phyloP scores from a whole-genome alignment of 805 yeast species.

The Kuraishia capsulata region DNA sequence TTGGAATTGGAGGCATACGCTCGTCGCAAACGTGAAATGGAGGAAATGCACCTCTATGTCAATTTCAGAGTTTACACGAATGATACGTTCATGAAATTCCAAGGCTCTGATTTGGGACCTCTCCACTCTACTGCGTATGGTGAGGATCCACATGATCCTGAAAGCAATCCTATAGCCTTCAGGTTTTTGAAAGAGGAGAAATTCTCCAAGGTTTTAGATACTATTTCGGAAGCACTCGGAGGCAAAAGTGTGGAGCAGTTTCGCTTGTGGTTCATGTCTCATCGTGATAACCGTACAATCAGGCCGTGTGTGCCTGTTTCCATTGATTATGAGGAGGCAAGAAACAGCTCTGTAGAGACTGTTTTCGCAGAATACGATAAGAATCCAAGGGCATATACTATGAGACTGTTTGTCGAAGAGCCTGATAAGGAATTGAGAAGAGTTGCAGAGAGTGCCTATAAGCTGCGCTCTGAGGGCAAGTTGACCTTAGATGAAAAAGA shows the following conservation, averaged over 20 bases:
- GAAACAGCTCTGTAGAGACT: conserved; percentile 35
- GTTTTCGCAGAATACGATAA: conserved; percentile 39
- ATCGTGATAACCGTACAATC: conserved; percentile 62
- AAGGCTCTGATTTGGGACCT: conserved; percentile 72
- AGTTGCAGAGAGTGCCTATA: conserved; percentile 16
- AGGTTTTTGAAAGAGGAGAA: conserved; percentile 50
- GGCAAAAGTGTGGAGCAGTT: conserved; percentile 25
- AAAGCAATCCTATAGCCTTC: conserved; percentile 37
- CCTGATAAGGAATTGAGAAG: conserved; percentile 27
- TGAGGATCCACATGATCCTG: conserved; percentile 36
- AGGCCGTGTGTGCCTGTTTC: conserved; percentile 32
- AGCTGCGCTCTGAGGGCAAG: background rate
- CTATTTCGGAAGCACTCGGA: conserved; percentile 36
- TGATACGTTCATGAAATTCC: conserved; percentile 44
- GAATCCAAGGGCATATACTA: conserved; percentile 20
- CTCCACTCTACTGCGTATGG: conserved; percentile 41
- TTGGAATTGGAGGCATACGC: conserved; percentile 53
- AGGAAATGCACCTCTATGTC: conserved; percentile 62
- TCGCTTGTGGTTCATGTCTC: conserved; percentile 56
- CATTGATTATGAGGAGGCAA: background rate
- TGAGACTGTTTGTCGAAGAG: conserved; percentile 56
- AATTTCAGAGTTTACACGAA: conserved; percentile 48
- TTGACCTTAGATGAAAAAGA: background rate
- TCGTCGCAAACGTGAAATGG: conserved; percentile 40
- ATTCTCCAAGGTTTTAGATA: conserved; percentile 38